Evolutionary conservation across 306 rosid species (phyloP).

Genomic region (Sesbania bispinosa): DNA sequence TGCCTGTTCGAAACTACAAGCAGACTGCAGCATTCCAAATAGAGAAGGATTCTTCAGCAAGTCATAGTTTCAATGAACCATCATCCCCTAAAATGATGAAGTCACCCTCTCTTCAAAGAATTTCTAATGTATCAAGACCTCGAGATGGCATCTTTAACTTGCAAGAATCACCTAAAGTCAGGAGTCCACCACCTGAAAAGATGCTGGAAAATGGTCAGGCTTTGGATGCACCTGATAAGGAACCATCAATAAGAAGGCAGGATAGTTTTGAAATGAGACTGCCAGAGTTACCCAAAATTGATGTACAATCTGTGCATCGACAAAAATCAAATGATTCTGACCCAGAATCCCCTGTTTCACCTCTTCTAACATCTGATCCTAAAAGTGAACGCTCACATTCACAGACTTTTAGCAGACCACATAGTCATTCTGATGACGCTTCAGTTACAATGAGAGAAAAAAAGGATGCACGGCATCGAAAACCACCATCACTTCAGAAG

Average conservation of each 20-base stretch:
- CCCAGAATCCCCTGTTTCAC: slow-evolving; percentile 96
- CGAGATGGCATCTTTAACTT: slow-evolving; percentile 52
- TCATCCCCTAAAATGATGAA: slow-evolving; percentile 86
- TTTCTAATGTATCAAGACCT: slow-evolving; percentile 55
- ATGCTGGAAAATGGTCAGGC: slow-evolving; percentile 76
- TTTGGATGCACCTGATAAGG: slow-evolving; percentile 59
- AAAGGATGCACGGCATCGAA: slow-evolving; percentile 45
- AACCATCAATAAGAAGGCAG: slow-evolving; percentile 83
- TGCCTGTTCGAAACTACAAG: slow-evolving; percentile 86
- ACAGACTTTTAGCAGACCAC: slow-evolving; percentile 89
- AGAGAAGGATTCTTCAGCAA: slow-evolving; percentile 87
- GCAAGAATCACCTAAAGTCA: slow-evolving; percentile 70
- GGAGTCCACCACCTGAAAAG: slow-evolving; percentile 83
- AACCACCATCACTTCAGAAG: slow-evolving; percentile 85
- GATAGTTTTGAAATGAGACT: slow-evolving; percentile 96
- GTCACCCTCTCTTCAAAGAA: slow-evolving; percentile 93
- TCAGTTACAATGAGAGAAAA: slow-evolving; percentile 46
- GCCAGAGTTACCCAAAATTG: slow-evolving; percentile 89
- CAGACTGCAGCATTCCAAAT: slow-evolving; percentile 80
- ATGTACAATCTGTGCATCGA: slow-evolving; percentile 68
- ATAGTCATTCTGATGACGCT: slow-evolving; percentile 69
- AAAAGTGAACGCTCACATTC: slow-evolving; percentile 98
- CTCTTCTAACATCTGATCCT: slow-evolving; percentile 92
- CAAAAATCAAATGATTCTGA: slow-evolving; percentile 78
- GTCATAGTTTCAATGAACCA: slow-evolving; percentile 79